Conservation (phyloP, 306 rosid species). For the Dalbergia cultrata region DNA sequence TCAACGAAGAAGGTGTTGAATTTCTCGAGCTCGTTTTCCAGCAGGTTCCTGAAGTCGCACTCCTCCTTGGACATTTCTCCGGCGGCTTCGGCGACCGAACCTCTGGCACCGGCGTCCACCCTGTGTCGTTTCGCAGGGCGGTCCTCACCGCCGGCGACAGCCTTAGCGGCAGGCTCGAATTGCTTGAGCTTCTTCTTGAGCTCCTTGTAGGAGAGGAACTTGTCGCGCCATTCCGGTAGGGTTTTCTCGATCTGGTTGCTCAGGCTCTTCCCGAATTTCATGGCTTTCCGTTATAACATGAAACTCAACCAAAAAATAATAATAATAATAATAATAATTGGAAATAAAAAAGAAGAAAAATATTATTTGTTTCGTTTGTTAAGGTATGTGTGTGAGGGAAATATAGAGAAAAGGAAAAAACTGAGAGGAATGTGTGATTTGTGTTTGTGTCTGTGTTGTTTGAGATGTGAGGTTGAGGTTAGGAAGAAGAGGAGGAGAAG, state of each 20-base stretch:
- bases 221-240: constrained; percentile 93
- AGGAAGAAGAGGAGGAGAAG: constrained; percentile 3
- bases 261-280: constrained; percentile 96
- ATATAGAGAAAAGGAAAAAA: background rate
- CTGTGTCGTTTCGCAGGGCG: constrained; percentile 68
- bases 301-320: background rate
- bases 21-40: constrained; percentile 93
- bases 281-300: constrained; percentile 33
- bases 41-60: constrained; percentile 64
- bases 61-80: constrained; percentile 70
- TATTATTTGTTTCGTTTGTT: background rate
- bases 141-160: constrained; percentile 14
- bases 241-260: constrained; percentile 92
- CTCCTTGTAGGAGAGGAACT: constrained; percentile 93
- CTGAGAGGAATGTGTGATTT: background rate
- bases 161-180: constrained; percentile 57
- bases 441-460: background rate
- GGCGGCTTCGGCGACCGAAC: background rate
- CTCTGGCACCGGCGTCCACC: constrained; percentile 44
- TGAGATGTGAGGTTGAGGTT: background rate
- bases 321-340: background rate
- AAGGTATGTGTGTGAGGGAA: background rate
- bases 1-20: constrained; percentile 92
- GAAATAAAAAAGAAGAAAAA: background rate
- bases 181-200: constrained; percentile 89